Base-by-base conservation (phyloP, 2,329 filamentous ascomycete genomes). In the Colletotrichum truncatum region DNA sequence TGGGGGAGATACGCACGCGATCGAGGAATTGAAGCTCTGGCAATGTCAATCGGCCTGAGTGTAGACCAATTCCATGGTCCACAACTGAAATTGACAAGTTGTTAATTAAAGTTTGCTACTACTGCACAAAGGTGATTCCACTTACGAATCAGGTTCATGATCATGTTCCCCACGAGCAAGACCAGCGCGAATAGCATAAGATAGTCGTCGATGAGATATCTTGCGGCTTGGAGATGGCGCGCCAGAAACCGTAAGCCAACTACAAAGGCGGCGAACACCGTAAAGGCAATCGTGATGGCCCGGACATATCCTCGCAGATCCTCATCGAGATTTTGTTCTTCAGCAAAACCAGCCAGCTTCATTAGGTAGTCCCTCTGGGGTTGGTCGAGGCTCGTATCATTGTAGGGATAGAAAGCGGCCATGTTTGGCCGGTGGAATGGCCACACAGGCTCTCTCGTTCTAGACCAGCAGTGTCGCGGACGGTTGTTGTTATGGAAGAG, bases 391-490 rank as follows among this genome's bases (percentile, higher is more conserved):
- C 30, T 56, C 49, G 36, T 32, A 11, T 66, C 57, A 8, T 66
- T 39, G 58, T 63, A 66, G 34, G 63, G 63, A 23, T 66, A 66
- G 38, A 48, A 49, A 41, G 62, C 57, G 23, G 63, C 51, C 48
- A 62, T 61, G 57, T 12, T 43, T 43, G 18, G 28, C 26, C 28
- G 43, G 39, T 18, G 28, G n/a, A 16, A 12, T 46, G 57, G 57
- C 57, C 63, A 63, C 57, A 9, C 34, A 30, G 62, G 57, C 62
- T 65, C 12, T 39, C 14, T 48, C 26, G 38, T 25, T 64, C 28
- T 39, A 9, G 51, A 36, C 16, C 41, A 28, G n/a, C 11, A 25
- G 11, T 18, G 25, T 66, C 43, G 21, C 14, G 49, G 14, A 14
- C 12, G 25, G 56, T 65, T 48, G 48, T 36, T 30, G 21, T 34